Evolutionary conservation across 495 filamentous ascomycete species (phyloP).

Genomic region (Bryoglossum gracile): DNA sequence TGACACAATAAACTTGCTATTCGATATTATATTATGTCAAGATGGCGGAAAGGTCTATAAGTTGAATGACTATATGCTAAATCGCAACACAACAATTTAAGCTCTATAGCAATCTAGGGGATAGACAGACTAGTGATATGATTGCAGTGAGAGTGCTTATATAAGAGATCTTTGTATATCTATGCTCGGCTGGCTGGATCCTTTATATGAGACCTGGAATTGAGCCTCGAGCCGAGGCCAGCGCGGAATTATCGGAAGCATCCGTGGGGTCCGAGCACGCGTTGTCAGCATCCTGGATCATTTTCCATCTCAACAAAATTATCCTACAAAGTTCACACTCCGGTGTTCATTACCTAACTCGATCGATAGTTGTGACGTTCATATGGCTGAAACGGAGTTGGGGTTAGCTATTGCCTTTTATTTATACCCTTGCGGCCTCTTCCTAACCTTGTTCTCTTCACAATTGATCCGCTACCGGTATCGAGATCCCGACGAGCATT

Average conservation of each 20-base stretch:
- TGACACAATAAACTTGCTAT: no score
- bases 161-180: no score
- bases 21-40: no score
- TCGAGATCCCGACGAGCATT: constrained; percentile 12
- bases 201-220: no score
- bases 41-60: no score
- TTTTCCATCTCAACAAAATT: not conserved
- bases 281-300: constrained; percentile 2
- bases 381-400: constrained; percentile 16
- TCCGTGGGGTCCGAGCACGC: constrained; percentile 4
- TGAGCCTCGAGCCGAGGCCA: no score
- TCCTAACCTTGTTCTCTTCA: constrained; percentile 23
- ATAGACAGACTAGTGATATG: no score
- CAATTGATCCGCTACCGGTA: constrained; percentile 26
- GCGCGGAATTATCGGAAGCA: constrained; percentile 1
- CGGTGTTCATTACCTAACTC: constrained; percentile 7
- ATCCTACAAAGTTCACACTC: not conserved
- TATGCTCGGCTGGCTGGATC: no score
- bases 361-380: constrained; percentile 4
- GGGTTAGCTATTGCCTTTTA: constrained; percentile 29
- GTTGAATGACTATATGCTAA: no score
- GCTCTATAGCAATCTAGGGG: no score
- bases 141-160: no score
- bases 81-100: no score
- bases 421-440: constrained; percentile 27